Evolutionary conservation across 2,329 filamentous ascomycete genomes (phyloP).

Genomic region (Pseudogymnoascus sp.): DNA sequence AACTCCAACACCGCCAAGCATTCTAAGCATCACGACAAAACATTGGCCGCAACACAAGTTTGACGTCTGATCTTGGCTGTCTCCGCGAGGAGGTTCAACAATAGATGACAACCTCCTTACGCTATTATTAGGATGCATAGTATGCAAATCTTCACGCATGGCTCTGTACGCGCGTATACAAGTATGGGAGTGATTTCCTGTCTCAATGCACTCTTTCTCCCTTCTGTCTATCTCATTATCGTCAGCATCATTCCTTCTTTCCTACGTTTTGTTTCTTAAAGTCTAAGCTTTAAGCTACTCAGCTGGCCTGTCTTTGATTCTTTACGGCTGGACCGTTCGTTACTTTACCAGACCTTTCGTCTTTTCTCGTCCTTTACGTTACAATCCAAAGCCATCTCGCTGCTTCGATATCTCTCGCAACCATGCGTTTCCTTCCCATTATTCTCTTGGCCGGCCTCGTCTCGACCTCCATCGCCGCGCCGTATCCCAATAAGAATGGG

Average conservation of each 20-base stretch:
- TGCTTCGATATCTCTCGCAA: background rate
- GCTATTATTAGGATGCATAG: background rate
- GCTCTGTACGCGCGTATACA: background rate
- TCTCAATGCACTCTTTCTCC: background rate
- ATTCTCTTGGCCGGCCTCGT: background rate
- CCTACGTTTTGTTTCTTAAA: background rate
- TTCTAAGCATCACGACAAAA: background rate
- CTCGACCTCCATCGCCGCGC: background rate
- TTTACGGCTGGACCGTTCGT: constrained; percentile 6
- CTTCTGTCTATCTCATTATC: background rate
- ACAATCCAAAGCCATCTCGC: background rate
- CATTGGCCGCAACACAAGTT: background rate
- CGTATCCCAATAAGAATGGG: background rate
- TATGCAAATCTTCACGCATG: background rate
- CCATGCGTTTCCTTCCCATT: constrained; percentile 3
- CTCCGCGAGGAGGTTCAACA: background rate
- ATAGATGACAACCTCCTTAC: background rate
- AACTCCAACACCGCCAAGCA: background rate
- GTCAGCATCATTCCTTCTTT: background rate
- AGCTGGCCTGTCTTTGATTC: constrained; percentile 4
- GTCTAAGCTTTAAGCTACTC: background rate
- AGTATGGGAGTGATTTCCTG: background rate
- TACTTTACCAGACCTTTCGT: background rate
- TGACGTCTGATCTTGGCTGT: constrained; percentile 4
- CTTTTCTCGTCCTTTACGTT: background rate